Evolutionary conservation across 2,329 filamentous ascomycete genomes (phyloP).

Genomic region (Ascochyta lentis): DNA sequence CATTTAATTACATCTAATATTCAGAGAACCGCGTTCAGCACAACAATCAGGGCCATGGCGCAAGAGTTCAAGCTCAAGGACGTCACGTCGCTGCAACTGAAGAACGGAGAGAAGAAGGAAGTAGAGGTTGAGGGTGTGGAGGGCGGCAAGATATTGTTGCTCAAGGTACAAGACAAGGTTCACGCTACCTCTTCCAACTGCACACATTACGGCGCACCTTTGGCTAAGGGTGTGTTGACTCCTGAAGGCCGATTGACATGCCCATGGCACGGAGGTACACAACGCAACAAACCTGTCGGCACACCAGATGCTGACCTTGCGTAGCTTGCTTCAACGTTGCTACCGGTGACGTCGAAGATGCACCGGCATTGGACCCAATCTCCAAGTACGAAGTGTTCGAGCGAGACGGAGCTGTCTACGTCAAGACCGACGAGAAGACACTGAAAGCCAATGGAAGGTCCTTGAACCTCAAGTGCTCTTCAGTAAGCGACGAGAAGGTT

Average conservation of each 20-base stretch:
- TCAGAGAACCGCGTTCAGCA: conserved; percentile 35
- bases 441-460: conserved; percentile 79
- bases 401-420: conserved; percentile 82
- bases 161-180: conserved; percentile 77
- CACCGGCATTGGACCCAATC: conserved; percentile 86
- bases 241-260: conserved; percentile 85
- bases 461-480: conserved; percentile 75
- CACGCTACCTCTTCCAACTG: conserved; percentile 85
- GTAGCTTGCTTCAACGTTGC: conserved; percentile 88
- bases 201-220: conserved; percentile 88
- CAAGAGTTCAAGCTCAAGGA: conserved; percentile 72
- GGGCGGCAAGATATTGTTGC: conserved; percentile 82
- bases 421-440: conserved; percentile 77
- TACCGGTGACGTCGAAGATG: conserved; percentile 93
- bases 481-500: conserved; percentile 67
- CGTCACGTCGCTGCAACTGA: conserved; percentile 74
- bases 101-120: conserved; percentile 84
- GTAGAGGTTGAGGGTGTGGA: conserved; percentile 90
- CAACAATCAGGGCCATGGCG: conserved; percentile 49
- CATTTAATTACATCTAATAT: conserved; percentile 21
- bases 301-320: conserved; percentile 3
- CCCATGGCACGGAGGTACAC: conserved; percentile 89
- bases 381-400: conserved; percentile 81
- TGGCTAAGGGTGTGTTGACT: conserved; percentile 84
- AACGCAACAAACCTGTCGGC: conserved; percentile 4